These are phyloP conservation scores for Planoprotostelium fungivorum DNA, from an alignment of 78 protist species.

Conservation along the genomic window DNA sequence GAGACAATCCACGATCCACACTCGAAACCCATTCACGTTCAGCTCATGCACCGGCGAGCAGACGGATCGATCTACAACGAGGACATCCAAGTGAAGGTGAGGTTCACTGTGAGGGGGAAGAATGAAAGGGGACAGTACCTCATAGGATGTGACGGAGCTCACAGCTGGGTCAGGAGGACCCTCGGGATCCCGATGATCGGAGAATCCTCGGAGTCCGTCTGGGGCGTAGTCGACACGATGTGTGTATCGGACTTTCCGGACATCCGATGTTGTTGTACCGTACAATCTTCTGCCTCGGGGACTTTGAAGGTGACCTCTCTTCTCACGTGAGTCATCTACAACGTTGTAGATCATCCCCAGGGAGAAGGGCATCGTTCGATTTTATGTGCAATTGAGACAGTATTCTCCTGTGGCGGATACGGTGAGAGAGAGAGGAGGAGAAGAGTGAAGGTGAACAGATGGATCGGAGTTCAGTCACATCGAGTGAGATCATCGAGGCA, in stretches of 20 bases:
- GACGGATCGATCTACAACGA: too few relatives aligned
- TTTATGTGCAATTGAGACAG: not conserved
- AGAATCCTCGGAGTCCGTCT: not conserved
- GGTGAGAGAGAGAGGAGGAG: not conserved
- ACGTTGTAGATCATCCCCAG: not conserved
- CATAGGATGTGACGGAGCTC: not conserved
- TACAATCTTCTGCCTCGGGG: not conserved
- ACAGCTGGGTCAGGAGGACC: not conserved
- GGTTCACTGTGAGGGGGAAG: too few relatives aligned
- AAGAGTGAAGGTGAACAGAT: not conserved
- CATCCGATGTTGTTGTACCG: not conserved
- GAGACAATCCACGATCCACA: too few relatives aligned
- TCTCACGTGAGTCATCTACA: not conserved
- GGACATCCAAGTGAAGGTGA: too few relatives aligned
- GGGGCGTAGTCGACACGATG: not conserved
- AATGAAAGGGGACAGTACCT: too few relatives aligned
- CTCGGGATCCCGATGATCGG: not conserved
- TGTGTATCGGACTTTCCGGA: not conserved
- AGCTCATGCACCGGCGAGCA: too few relatives aligned
- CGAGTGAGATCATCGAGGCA: not conserved
- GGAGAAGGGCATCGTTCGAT: not conserved
- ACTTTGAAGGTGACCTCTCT: not conserved
- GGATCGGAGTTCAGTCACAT: not conserved
- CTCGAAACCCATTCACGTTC: too few relatives aligned
- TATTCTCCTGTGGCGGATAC: too few relatives aligned